Conservation (phyloP, 306 rosid species). For the Elaeagnus macrophylla region DNA sequence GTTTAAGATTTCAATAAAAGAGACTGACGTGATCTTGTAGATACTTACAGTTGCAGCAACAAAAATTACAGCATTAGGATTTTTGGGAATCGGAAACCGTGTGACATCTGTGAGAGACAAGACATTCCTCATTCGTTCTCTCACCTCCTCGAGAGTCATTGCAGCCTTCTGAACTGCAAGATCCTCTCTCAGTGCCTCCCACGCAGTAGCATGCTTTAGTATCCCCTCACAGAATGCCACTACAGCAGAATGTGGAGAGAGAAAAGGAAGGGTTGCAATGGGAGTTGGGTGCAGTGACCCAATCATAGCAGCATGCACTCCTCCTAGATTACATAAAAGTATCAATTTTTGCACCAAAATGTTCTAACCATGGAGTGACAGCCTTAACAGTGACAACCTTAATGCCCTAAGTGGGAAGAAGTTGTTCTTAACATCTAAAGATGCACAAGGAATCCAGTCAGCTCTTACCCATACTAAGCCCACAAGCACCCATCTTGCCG, state of each 20-base stretch:
- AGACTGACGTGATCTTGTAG: conserved; percentile 19
- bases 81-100: conserved; percentile 89
- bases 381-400: no score
- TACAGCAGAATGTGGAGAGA: conserved; percentile 90
- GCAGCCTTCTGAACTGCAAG: conserved; percentile 56
- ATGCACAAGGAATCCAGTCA: no score
- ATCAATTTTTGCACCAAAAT: conserved; percentile 19
- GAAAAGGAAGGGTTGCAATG: conserved; percentile 88
- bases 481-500: conserved; percentile 96
- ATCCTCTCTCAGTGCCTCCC: conserved; percentile 87
- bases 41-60: conserved; percentile 93
- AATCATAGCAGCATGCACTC: conserved; percentile 99
- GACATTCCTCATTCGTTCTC: conserved; percentile 82
- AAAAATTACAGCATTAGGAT: conserved; percentile 70
- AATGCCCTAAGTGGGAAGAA: no score
- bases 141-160: conserved; percentile 91
- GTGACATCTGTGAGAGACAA: conserved; percentile 95
- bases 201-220: conserved; percentile 86
- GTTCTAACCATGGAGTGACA: no score
- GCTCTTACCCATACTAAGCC: conserved; percentile 96
- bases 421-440: no score
- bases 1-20: no score
- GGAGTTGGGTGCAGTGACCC: conserved; percentile 96
- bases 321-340: conserved; percentile 52
- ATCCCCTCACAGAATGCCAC: conserved; percentile 99